A percentile compares a stretch with the other conserved stretches of the same genome.
These are phyloP conservation scores for Tolypocladium ovalisporum DNA, from an alignment of 2,329 filamentous ascomycete species.

Conservation along the genomic window DNA sequence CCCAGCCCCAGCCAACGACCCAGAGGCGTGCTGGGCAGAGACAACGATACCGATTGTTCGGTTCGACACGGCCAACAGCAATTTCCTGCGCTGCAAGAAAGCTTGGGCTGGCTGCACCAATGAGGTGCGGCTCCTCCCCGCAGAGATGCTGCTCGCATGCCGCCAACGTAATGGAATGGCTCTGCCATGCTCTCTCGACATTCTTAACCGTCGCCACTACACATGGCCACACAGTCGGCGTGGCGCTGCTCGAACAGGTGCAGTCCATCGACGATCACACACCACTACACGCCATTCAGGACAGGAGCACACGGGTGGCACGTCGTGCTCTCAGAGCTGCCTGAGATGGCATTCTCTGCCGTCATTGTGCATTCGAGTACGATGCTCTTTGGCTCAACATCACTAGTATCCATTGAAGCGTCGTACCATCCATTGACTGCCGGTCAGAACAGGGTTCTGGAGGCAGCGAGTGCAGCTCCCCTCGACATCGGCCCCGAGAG, in stretches of 20 bases:
- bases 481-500: not conserved
- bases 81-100: not conserved
- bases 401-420: not conserved
- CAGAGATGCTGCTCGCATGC: not conserved
- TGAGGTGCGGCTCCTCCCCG: not conserved
- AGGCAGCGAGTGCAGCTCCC: not conserved
- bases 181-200: not conserved
- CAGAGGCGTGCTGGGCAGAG: not conserved
- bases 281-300: not conserved
- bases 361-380: not conserved
- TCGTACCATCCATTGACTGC: not conserved
- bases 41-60: not conserved
- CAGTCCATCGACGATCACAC: slow-evolving; percentile 1
- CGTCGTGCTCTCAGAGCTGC: not conserved
- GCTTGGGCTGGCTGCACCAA: not conserved
- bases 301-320: not conserved
- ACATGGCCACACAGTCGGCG: not conserved
- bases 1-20: not conserved
- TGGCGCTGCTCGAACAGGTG: not conserved
- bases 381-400: not conserved
- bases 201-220: not conserved
- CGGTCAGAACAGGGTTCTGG: not conserved
- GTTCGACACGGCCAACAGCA: not conserved
- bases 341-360: not conserved
- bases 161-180: not conserved